A percentile compares a stretch with the other conserved stretches of the same genome.
Conservation (phyloP, 352 stramenopile species). For the Phytophthora pistaciae region DNA sequence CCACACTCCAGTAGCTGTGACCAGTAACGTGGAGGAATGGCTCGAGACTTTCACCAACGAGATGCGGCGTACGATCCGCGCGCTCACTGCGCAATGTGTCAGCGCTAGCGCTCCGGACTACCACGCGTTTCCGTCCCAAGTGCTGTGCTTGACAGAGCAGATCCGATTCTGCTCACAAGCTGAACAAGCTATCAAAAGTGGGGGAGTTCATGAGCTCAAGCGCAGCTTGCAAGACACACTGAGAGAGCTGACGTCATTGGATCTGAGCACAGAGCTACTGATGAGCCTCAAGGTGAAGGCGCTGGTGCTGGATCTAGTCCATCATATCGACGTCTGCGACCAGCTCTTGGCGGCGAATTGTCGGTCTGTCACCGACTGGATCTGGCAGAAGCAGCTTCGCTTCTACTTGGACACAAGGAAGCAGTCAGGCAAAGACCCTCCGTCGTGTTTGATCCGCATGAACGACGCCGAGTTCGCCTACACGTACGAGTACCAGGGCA, state of each 20-base stretch:
- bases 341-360: constrained; percentile 81
- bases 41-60: constrained; percentile 92
- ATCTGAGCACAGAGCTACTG: constrained; percentile 88
- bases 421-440: constrained; percentile 39
- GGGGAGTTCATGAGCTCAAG: constrained; percentile 72
- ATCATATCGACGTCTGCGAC: constrained; percentile 96
- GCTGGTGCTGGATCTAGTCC: constrained; percentile 96
- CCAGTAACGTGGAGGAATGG: constrained; percentile 94
- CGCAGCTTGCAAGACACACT: constrained; percentile 73
- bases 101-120: constrained; percentile 85
- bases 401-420: constrained; percentile 84
- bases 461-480: constrained; percentile 91
- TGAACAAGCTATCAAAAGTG: constrained; percentile 89
- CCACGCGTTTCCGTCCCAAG: constrained; percentile 90
- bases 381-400: constrained; percentile 95
- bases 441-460: constrained; percentile 68
- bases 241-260: constrained; percentile 79
- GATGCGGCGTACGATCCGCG: constrained; percentile 92
- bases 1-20: constrained; percentile 86
- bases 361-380: constrained; percentile 76
- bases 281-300: constrained; percentile 96
- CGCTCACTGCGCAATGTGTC: constrained; percentile 82
- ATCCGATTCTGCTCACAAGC: constrained; percentile 93
- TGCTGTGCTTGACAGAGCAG: constrained; percentile 93
- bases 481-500: constrained; percentile 97